Evolutionary conservation across 148 eudicot genomes (phyloP).

Genomic region (Fagopyrum tataricum): DNA sequence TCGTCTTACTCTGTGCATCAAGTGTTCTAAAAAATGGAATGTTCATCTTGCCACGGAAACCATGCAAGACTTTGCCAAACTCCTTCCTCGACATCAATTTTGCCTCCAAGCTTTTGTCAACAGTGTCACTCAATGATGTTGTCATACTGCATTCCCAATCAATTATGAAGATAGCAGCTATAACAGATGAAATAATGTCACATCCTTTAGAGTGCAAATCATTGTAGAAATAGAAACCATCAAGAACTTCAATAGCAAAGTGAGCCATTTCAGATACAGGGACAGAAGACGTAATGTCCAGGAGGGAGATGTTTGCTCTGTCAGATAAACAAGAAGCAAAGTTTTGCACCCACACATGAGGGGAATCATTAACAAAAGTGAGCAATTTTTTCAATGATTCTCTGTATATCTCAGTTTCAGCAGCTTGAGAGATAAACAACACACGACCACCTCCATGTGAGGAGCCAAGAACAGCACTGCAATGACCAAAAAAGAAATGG

Average conservation of each 20-base stretch:
- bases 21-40: conserved; percentile 39
- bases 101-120: conserved; percentile 25
- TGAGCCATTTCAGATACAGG: conserved; percentile 47
- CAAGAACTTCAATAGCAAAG: conserved; percentile 65
- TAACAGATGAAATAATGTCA: conserved; percentile 42
- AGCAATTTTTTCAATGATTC: conserved; percentile 43
- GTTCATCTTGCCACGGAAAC: conserved; percentile 35
- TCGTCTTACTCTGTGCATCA: conserved; percentile 26
- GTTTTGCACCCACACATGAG: conserved; percentile 45
- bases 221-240: conserved; percentile 48
- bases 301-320: conserved; percentile 21
- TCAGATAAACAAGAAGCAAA: conserved; percentile 32
- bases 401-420: conserved; percentile 40
- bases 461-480: conserved; percentile 83
- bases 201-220: conserved; percentile 36
- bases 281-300: conserved; percentile 22
- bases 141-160: conserved; percentile 62
- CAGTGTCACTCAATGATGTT: conserved; percentile 23
- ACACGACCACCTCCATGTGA: conserved; percentile 35
- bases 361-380: conserved; percentile 47
- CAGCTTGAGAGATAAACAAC: conserved; percentile 45
- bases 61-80: conserved; percentile 47
- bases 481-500: conserved; percentile 10
- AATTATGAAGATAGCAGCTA: conserved; percentile 48
- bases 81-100: conserved; percentile 32